Percentiles rank a stretch among this genome's conserved stretches.
These are phyloP conservation scores for Talaromyces sp. DNA, from an alignment of 2,329 filamentous ascomycete genomes.

Conservation along the genomic window DNA sequence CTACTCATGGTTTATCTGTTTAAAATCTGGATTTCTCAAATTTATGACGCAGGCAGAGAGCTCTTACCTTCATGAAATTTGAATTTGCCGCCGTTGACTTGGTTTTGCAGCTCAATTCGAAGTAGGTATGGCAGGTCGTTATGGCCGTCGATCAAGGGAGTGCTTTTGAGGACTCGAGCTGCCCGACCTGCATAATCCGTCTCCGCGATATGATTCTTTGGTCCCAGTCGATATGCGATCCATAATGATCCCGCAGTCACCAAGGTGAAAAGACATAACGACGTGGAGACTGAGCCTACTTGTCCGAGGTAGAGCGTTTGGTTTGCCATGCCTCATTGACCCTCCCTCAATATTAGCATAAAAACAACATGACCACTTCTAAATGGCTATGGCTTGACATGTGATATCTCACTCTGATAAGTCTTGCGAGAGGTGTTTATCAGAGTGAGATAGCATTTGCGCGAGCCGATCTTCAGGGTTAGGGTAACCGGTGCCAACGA, in stretches of 20 bases:
- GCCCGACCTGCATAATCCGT: conserved; percentile 15
- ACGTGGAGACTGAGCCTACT: conserved; percentile 8
- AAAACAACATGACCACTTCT: background rate
- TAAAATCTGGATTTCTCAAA: background rate
- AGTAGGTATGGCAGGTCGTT: conserved; percentile 32
- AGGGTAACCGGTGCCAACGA: conserved; percentile 1
- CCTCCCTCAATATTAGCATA: background rate
- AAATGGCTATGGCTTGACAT: background rate
- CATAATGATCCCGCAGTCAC: conserved; percentile 11
- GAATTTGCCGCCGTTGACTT: conserved; percentile 25
- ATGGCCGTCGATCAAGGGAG: conserved; percentile 32
- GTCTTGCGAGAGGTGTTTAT: background rate
- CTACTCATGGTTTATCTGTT: conserved; percentile 11
- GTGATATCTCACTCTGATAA: conserved; percentile 4
- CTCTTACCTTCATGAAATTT: conserved; percentile 14
- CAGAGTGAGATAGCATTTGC: background rate
- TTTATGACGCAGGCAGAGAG: background rate
- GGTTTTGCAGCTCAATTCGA: conserved; percentile 26
- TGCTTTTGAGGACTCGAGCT: conserved; percentile 23
- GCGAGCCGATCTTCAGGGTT: conserved; percentile 10
- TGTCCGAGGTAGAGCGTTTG: conserved; percentile 10
- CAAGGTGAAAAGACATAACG: conserved; percentile 12
- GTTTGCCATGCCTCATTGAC: conserved; percentile 10
- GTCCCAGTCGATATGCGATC: conserved; percentile 15
- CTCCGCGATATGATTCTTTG: conserved; percentile 7